These are phyloP conservation scores for Leccinellum luteum DNA, from an alignment of 768 basidiomycete species.

Conservation along the genomic window DNA sequence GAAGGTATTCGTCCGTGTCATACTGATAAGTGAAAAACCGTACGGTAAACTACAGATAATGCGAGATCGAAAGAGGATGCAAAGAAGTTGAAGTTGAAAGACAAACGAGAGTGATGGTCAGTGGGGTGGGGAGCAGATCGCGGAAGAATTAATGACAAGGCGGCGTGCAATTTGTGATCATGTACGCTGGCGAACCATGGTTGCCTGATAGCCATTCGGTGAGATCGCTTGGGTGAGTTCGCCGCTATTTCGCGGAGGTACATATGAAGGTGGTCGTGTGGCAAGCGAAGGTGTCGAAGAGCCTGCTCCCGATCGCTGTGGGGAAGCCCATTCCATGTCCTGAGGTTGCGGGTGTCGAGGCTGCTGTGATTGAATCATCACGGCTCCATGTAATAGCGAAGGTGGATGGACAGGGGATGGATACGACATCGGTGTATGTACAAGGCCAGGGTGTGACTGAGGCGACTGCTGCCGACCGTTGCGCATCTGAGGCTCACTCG, in stretches of 20 bases:
- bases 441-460: constrained; percentile 38
- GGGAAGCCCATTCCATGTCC: constrained; percentile 40
- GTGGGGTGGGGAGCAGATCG: constrained; percentile 25
- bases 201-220: constrained; percentile 43
- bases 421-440: constrained; percentile 45
- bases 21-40: constrained; percentile 42
- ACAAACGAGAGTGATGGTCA: constrained; percentile 29
- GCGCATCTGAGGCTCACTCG: constrained; percentile 37
- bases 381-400: constrained; percentile 44
- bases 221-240: constrained; percentile 42
- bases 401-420: constrained; percentile 43
- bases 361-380: constrained; percentile 43
- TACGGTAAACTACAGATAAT: constrained; percentile 65
- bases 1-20: constrained; percentile 61
- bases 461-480: constrained; percentile 41
- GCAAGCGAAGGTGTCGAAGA: constrained; percentile 33
- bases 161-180: constrained; percentile 27
- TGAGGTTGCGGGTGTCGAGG: constrained; percentile 40
- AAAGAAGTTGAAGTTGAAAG: constrained; percentile 18
- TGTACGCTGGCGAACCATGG: constrained; percentile 51
- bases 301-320: constrained; percentile 40
- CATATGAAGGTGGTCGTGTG: constrained; percentile 52
- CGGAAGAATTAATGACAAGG: constrained; percentile 15
- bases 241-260: constrained; percentile 42
- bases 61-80: constrained; percentile 40